Base-by-base conservation (phyloP, 2,329 filamentous ascomycete genomes). In the Pyricularia grisea region DNA sequence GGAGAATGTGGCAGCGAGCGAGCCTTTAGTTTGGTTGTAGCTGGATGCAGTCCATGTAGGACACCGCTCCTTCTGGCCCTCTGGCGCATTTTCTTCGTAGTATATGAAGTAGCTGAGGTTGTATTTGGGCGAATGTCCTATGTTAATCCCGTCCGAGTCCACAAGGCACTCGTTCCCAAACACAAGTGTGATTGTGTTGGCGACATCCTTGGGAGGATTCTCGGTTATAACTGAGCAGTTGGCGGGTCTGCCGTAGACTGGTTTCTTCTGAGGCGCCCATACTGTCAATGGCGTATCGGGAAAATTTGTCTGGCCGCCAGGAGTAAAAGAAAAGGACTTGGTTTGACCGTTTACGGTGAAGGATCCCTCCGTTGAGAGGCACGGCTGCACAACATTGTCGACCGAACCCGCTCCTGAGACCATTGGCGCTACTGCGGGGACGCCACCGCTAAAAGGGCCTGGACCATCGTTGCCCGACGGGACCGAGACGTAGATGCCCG, bases 381-480 rank as follows among this genome's bases (percentile, higher is more conserved):
- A 36, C 12, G 64, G 64, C 30, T 65, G 20, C n/a, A 23, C 30
- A 2, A 65, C 6, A 2, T 30, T 30, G 64, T 65, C 64, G 10
- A 7, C 30, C 2, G 64, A 11, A 4, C 30, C 27, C n/a, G 33
- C 7, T 5, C 30, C 5, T 10, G 30, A 23, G 25, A 65, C 64
- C 1, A 65, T 20, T 11, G n/a, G 64, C 20, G 28, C 64, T 14
- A n/a, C 25, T n/a, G 64, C 64, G 64, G 64, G 64, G 2, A 25
- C 14, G 20, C 11, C 17, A 20, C 30, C 25, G 64, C 11, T 68
- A 27, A 74, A 73, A 68, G 79, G 27, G 3, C 11, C 36, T 20
- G 42, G 17, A 80, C 82, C 82, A 33, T 78, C 76, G 68, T 84
- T 84, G 25, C 82, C 82, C 4, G 79, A 80, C 1, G 81, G 78